phyloP scores from a whole-genome alignment of 495 filamentous ascomycete genomes.

The Tetracladium marchalianum region DNA sequence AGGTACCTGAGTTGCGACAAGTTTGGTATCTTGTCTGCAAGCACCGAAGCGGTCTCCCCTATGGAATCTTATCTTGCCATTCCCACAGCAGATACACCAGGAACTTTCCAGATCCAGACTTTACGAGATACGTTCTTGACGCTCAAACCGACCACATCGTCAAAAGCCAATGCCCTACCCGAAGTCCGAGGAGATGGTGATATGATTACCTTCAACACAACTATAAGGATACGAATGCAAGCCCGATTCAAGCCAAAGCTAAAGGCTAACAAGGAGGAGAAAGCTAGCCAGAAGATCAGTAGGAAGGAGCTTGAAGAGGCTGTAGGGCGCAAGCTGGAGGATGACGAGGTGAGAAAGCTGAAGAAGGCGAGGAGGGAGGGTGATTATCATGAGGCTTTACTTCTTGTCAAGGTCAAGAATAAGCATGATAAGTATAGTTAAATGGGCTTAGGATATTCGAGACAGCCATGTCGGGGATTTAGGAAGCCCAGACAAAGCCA shows the following conservation, averaged over 20 bases:
- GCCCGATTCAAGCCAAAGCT: conserved; percentile 81
- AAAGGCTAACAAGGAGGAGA: conserved; percentile 67
- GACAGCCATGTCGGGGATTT: no score
- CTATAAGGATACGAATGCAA: conserved; percentile 83
- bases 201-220: conserved; percentile 61
- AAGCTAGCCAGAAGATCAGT: conserved; percentile 74
- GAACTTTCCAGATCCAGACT: conserved; percentile 62
- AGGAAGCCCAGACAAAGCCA: no score
- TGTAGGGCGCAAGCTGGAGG: conserved; percentile 65
- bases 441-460: not conserved
- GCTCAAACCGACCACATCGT: conserved; percentile 32
- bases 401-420: conserved; percentile 85
- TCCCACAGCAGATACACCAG: conserved; percentile 48
- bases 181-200: conserved; percentile 75
- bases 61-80: conserved; percentile 76
- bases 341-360: conserved; percentile 75
- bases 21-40: conserved; percentile 67
- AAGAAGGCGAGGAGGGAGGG: conserved; percentile 79
- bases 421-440: conserved; percentile 88
- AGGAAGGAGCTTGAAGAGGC: conserved; percentile 77
- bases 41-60: conserved; percentile 65
- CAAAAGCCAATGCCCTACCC: conserved; percentile 33
- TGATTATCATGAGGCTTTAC: conserved; percentile 78
- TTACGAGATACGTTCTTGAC: conserved; percentile 50
- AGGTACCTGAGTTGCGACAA: conserved; percentile 75